These are phyloP conservation scores for Termitomyces titanicus DNA, from an alignment of 768 basidiomycete species.

Conservation along the genomic window DNA sequence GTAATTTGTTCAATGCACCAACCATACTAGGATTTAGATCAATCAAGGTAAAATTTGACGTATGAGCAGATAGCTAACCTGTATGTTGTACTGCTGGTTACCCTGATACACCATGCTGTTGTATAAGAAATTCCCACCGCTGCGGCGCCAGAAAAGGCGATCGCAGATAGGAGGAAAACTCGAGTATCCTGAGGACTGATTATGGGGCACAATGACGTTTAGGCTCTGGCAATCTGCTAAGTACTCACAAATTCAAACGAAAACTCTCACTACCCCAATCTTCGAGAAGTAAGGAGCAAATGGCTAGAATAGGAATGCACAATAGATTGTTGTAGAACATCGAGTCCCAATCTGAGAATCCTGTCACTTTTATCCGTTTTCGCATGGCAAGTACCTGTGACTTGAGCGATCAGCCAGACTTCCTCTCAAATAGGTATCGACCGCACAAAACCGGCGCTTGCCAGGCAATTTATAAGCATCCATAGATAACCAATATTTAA, in stretches of 20 bases:
- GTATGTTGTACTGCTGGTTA: conserved; percentile 97
- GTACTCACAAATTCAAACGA: conserved; percentile 81
- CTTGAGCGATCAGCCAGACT: conserved; percentile 8
- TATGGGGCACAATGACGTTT: conserved; percentile 3
- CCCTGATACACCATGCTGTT: conserved; percentile 97
- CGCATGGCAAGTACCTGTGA: conserved; percentile 89
- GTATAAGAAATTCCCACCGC: conserved; percentile 98
- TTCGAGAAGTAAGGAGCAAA: conserved; percentile 83
- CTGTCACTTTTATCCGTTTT: conserved; percentile 91
- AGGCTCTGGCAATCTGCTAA: not conserved
- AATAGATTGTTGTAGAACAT: conserved; percentile 99
- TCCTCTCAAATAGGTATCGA: not conserved
- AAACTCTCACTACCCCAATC: conserved; percentile 86
- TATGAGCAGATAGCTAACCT: conserved; percentile 44
- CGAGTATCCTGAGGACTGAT: conserved; percentile 81
- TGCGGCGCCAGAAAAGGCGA: conserved; percentile 95
- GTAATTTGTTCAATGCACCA: conserved; percentile 94
- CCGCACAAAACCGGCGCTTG: conserved; percentile 87
- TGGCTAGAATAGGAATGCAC: conserved; percentile 84
- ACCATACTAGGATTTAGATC: conserved; percentile 74
- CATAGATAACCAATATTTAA: conserved; percentile 88
- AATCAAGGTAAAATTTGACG: not conserved
- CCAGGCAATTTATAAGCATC: conserved; percentile 92
- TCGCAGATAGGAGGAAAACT: conserved; percentile 75
- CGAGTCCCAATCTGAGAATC: conserved; percentile 96